phyloP scores from a whole-genome alignment of 768 basidiomycete species.

The Mycena maculata region DNA sequence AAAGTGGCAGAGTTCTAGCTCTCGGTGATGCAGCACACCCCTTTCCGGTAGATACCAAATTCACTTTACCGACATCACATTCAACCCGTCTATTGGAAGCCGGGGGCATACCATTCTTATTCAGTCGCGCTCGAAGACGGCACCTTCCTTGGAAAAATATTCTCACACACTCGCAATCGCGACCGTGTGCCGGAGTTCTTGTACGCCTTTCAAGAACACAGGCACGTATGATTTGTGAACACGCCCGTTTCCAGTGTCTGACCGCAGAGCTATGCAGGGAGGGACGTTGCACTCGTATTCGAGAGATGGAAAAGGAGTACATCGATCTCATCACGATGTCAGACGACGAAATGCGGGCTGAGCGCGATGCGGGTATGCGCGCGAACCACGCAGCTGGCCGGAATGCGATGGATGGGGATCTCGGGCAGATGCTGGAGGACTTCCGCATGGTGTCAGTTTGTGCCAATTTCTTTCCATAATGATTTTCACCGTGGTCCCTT shows the following conservation, averaged over 20 bases:
- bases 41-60: too few relatives aligned
- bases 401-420: slow-evolving; percentile 22
- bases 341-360: slow-evolving; percentile 12
- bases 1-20: too few relatives aligned
- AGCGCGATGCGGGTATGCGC: slow-evolving; percentile 11
- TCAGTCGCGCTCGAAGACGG: slow-evolving; percentile 25
- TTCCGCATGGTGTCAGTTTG: too few relatives aligned
- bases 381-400: slow-evolving; percentile 14
- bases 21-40: too few relatives aligned
- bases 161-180: slow-evolving; percentile 17
- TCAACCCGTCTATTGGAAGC: not conserved
- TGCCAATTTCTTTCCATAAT: too few relatives aligned
- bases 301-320: not conserved
- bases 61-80: too few relatives aligned
- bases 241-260: too few relatives aligned
- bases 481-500: too few relatives aligned
- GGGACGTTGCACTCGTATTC: slow-evolving; percentile 17
- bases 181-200: slow-evolving; percentile 21
- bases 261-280: not conserved
- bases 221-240: not conserved
- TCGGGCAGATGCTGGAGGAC: slow-evolving; percentile 10
- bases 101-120: not conserved
- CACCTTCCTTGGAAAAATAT: slow-evolving; percentile 19
- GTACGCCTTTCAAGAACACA: slow-evolving; percentile 16
- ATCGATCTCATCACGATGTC: slow-evolving; percentile 3